Evolutionary conservation across 2,329 filamentous ascomycete species (phyloP), one percentile per base, ranked within the genome.

Genomic region (Ophiostoma ulmi): DNA sequence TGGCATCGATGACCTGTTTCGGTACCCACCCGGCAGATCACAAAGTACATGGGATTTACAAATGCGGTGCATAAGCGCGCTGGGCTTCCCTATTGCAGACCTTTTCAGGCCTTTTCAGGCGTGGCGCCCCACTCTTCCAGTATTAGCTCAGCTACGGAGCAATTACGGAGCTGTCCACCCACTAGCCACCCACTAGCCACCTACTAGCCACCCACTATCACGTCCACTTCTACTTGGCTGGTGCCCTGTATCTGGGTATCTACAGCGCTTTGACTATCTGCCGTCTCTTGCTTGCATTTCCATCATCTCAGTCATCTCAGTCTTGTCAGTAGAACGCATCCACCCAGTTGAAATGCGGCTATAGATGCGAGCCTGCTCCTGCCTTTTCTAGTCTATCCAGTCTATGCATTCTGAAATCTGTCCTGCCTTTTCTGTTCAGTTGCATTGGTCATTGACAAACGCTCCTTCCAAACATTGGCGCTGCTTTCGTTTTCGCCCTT

Each of bases 1-100:
- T 58, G 52, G 52, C 52, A 58, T 58, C 22, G 52, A 58, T 58
- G 52, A 5, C 52, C 52, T 58, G 8, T 22, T 13, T 11, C 10
- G 52, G 14, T 26, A 0, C 52, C 52, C n/a, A 26, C 52, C 22
- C 8, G 22, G 52, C 52, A 58, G 52, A 58, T 58, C 52, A 22
- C 52, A 58, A 58, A 58, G 52, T 58, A 26, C 22, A 58, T 58
- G 52, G 52, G n/a, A 58, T 26, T 58, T 22, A 31, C n/a, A 58
- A 7, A 58, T n/a, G 5, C 14, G 14, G n/a, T 14, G 10, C 22
- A 58, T 26, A 26, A 58, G 52, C 52, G 8, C 44, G 4, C 31
- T 31, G 31, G 44, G 44, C 44, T 48, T 48, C 31, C 31, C 31
- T 31, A 31, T 31, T 31, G 31, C 31, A 31, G 31, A 31, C 31